Evolutionary conservation across 1,284 basidiomycete species (phyloP), one percentile per base, ranked within the genome.

Genomic region (Cutaneotrichosporon sp.): DNA sequence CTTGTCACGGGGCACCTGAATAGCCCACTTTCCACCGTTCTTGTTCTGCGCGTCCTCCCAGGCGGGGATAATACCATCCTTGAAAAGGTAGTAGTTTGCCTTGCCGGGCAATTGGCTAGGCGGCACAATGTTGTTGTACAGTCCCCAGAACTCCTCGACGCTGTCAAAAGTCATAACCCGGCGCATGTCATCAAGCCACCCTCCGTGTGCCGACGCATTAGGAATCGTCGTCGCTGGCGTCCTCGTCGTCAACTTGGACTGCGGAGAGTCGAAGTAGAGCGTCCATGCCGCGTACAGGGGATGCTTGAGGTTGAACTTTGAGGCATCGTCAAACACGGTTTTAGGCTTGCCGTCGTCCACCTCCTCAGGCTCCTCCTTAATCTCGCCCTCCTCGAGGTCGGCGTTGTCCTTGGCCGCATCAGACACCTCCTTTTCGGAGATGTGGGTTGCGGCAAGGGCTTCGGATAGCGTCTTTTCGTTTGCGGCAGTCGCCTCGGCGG

Each of bases 41-140:
- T 92, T 90, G 78, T 98, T 98, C 37, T 90, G 89, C 46, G 88
- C 83, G 66, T 96, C 92, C 73, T 97, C 92, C 91, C 92, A 97
- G 47, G 91, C 91, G 16, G 91, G 91, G 64, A 93, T 92, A 66
- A 97, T 93, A 32, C 87, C 88, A 66, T 91, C 65, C 81, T 97
- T 97, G 85, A 98, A 98, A 56, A 98, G 81, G 79, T 98, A 98
- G 76, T 98, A 98, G 75, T 98, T 98, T 32, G 93, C 91, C 78
- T 93, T 97, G 76, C 86, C 85, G 32, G 91, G 91, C 64, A 98
- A 79, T 67, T 86, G 83, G 20, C 90, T 93, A n/a, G 94, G 96
- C 17, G 92, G 88, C 27, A 98, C 86, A 66, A 98, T 93, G 77
- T 97, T 97, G 78, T 97, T 96, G 79, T 97, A 96, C 59, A 97